Percentiles rank a stretch among this genome's conserved stretches.
These are phyloP conservation scores for Malassezia pachydermatis DNA, from an alignment of 1,284 basidiomycete genomes.

Conservation along the genomic window DNA sequence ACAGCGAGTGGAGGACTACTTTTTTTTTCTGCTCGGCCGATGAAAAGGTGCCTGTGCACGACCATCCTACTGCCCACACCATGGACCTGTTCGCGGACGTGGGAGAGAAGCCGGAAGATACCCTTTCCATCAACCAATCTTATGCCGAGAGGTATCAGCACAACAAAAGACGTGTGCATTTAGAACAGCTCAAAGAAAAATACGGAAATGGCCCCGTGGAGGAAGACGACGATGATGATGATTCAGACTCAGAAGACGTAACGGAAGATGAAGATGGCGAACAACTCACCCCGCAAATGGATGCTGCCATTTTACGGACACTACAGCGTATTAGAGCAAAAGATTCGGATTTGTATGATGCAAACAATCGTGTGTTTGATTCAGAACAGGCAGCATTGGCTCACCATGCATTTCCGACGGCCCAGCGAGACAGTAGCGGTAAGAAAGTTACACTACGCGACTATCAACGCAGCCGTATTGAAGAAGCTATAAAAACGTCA, in stretches of 20 bases:
- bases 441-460: constrained; percentile 44
- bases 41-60: background rate
- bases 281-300: constrained; percentile 83
- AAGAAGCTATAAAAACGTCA: constrained; percentile 37
- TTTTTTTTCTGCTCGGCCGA: constrained; percentile 3
- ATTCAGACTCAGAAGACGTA: constrained; percentile 53
- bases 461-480: constrained; percentile 40
- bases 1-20: constrained; percentile 4
- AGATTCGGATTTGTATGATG: constrained; percentile 74
- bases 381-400: constrained; percentile 21
- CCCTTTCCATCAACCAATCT: constrained; percentile 38
- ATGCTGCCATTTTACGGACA: constrained; percentile 87
- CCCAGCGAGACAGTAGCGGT: background rate
- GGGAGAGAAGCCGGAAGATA: background rate
- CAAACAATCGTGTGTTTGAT: constrained; percentile 44
- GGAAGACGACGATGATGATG: constrained; percentile 22
- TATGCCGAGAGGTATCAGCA: constrained; percentile 41
- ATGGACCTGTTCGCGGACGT: constrained; percentile 11
- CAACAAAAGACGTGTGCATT: constrained; percentile 40
- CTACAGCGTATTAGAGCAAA: constrained; percentile 72
- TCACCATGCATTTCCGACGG: background rate
- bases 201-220: constrained; percentile 20
- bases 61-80: no score
- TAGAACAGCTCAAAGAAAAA: constrained; percentile 37
- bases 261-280: constrained; percentile 91